Evolutionary conservation across 768 basidiomycete species (phyloP).

Genomic region (Russula vinacea): DNA sequence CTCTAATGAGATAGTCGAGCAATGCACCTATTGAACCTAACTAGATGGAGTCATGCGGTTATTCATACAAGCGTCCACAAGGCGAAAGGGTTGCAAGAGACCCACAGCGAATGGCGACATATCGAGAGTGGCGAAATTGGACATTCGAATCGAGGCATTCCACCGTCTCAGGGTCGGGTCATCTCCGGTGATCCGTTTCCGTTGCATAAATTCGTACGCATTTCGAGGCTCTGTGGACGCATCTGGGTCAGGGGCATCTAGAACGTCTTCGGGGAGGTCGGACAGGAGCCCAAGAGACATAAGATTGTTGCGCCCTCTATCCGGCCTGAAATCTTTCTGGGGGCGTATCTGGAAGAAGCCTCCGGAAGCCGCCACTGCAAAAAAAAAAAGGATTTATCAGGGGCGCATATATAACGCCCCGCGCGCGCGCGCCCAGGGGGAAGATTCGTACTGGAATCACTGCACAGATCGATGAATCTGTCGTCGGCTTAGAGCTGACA

Average conservation of each 20-base stretch:
- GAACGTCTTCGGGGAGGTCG: conserved; percentile 44
- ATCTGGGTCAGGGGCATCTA: conserved; percentile 40
- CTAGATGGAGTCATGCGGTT: conserved; percentile 48
- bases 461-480: conserved; percentile 63
- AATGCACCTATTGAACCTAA: conserved; percentile 80
- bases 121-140: conserved; percentile 77
- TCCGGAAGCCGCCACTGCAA: conserved; percentile 53
- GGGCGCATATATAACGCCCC: conserved; percentile 34
- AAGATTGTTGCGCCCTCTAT: conserved; percentile 65
- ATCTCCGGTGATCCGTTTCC: conserved; percentile 44
- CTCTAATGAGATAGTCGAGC: conserved; percentile 68
- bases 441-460: conserved; percentile 53
- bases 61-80: neutral
- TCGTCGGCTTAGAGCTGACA: conserved; percentile 84
- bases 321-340: conserved; percentile 69
- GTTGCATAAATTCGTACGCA: conserved; percentile 74
- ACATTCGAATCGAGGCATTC: conserved; percentile 76
- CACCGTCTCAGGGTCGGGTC: conserved; percentile 64
- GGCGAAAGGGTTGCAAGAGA: conserved; percentile 20
- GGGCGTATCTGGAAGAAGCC: conserved; percentile 74
- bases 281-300: conserved; percentile 63
- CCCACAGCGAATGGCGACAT: conserved; percentile 75
- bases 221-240: conserved; percentile 46
- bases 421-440: conserved; percentile 14
- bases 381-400: conserved; percentile 10